These are phyloP conservation scores for Beauveria scarabaeidicola DNA, from an alignment of 2,329 filamentous ascomycete species.

Conservation along the genomic window DNA sequence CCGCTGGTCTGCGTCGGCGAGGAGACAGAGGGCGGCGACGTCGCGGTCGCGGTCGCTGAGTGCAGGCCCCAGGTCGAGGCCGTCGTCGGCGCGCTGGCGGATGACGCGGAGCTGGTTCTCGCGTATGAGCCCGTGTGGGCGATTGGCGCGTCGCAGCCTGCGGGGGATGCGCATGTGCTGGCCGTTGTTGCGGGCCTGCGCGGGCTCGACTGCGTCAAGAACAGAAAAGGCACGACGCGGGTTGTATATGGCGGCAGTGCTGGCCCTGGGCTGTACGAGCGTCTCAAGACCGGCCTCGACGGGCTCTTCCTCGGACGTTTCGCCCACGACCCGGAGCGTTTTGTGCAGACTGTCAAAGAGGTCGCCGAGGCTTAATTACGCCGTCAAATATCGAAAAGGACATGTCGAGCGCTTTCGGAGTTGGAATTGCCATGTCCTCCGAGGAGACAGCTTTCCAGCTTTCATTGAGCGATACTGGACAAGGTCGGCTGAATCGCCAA, in stretches of 20 bases:
- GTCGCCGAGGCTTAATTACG: slow-evolving; percentile 41
- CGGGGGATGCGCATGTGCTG: slow-evolving; percentile 62
- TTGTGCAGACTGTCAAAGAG: slow-evolving; percentile 64
- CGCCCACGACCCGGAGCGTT: slow-evolving; percentile 65
- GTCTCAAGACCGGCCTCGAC: slow-evolving; percentile 61
- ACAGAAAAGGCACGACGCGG: slow-evolving; percentile 49
- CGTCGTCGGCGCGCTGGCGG: slow-evolving; percentile 52
- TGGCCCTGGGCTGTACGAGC: slow-evolving; percentile 65
- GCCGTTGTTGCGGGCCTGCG: slow-evolving; percentile 59
- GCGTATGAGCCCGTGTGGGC: slow-evolving; percentile 89
- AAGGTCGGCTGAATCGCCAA: background rate
- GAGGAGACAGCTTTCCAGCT: background rate
- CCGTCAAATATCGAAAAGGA: background rate
- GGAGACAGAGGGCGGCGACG: slow-evolving; percentile 41
- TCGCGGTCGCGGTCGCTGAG: slow-evolving; percentile 50
- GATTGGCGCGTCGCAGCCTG: slow-evolving; percentile 67
- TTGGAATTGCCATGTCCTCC: background rate
- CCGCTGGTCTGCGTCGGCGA: slow-evolving; percentile 79
- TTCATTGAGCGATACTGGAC: too few relatives aligned
- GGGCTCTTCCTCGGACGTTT: slow-evolving; percentile 76
- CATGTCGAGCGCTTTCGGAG: background rate
- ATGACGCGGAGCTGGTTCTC: slow-evolving; percentile 60
- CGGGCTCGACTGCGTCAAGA: slow-evolving; percentile 38
- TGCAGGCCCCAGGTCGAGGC: slow-evolving; percentile 57
- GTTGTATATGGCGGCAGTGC: slow-evolving; percentile 80